Base-by-base conservation (phyloP, 768 basidiomycete species). In the Leccinum barrowsii region DNA sequence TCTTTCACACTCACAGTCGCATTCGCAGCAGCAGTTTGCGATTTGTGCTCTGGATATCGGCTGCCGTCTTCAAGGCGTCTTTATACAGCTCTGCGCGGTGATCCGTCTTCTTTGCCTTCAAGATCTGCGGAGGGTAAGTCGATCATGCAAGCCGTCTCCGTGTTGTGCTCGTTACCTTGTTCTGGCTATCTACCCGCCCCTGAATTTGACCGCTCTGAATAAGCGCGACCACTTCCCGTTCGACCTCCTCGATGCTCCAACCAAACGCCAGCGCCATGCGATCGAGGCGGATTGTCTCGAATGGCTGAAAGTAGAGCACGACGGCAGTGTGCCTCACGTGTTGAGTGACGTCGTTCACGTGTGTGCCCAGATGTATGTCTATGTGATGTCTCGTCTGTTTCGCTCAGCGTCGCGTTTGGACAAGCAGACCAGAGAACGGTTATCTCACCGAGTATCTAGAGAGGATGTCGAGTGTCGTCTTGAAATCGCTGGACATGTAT, bases 261-360 rank as follows among this genome's bases (percentile, higher is more conserved):
- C 94, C 94, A 66, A 98, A 96, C 10, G 94, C 92, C 2, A 74
- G 70, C 37, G 89, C 86, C 92, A 97, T 95, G 35, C 88, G 82
- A 46, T 87, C 85, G 28, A 98, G 81, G 46, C 85, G 80, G 69
- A 97, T 92, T 8, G 90, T 85, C 26, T 89, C 81, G 72, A 94
- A 98, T 0, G 95, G 95, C 64, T 86, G 83, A 78, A 97, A 94
- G 74, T 95, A 98, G 50, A 93, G 82, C n/a, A 84, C 77, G 51
- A 98, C 79, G 0, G 92, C 87, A 59, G 85, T 85, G 63, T 88
- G 85, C 42, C 84, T 85, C 72, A 98, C 89, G 30, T 84, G 77
- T 65, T 78, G 80, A 37, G 83, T 82, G 50, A 98, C 77, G 11
- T 80, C 80, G 53, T 74, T 63, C 40, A 93, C 79, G 67, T 97